Conservation (phyloP, 768 basidiomycete species). For the Tylopilus felleus region DNA sequence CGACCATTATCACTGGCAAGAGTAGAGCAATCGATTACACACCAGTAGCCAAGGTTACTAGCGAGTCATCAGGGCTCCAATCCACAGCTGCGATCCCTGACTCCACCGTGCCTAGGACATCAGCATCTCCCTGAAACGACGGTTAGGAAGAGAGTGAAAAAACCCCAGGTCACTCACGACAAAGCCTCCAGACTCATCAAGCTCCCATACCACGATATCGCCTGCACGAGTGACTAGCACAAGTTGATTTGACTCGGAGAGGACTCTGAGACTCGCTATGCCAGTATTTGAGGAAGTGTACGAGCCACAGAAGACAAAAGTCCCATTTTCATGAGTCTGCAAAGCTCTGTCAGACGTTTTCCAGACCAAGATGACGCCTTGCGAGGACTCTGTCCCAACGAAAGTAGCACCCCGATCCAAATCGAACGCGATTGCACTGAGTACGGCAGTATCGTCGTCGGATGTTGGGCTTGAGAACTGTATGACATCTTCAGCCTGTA, state of each 20-base stretch:
- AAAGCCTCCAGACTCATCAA: conserved; percentile 45
- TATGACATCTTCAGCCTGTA: conserved; percentile 15
- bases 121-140: conserved; percentile 34
- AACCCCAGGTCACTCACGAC: conserved; percentile 36
- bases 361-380: conserved; percentile 60
- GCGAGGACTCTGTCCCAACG: conserved; percentile 56
- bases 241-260: conserved; percentile 69
- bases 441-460: conserved; percentile 27
- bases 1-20: neutral
- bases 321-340: conserved; percentile 9
- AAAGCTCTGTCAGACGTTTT: conserved; percentile 26
- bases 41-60: conserved; percentile 84
- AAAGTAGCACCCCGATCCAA: conserved; percentile 61
- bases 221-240: conserved; percentile 70
- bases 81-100: conserved; percentile 75
- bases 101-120: conserved; percentile 86
- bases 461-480: conserved; percentile 15
- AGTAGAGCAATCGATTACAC: conserved; percentile 5
- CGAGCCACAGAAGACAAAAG: conserved; percentile 25
- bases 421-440: conserved; percentile 55
- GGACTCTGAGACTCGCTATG: conserved; percentile 62
- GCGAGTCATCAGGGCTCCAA: conserved; percentile 91
- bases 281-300: conserved; percentile 32
- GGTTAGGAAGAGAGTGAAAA: conserved; percentile 4
- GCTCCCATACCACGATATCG: conserved; percentile 70